Evolutionary conservation across 208 protist genomes (phyloP).

Genomic region (Histomonas meleagridis): DNA sequence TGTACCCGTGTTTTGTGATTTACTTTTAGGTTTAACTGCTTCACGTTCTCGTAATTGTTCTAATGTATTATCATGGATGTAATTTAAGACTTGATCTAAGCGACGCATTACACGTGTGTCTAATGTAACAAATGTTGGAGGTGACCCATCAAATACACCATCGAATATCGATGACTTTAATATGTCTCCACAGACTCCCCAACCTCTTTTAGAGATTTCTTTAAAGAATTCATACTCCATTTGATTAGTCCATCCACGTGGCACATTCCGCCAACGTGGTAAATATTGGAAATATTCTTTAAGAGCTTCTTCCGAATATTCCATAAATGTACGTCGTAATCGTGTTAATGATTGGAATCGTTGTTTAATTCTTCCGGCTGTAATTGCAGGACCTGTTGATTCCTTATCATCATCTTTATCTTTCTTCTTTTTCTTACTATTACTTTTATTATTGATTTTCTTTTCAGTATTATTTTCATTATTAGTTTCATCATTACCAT

Average conservation of each 20-base stretch:
- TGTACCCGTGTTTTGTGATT: not conserved
- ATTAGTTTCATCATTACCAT: not conserved
- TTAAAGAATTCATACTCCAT: constrained; percentile 11
- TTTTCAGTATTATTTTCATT: not conserved
- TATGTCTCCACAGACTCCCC: constrained; percentile 13
- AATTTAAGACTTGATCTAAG: not conserved
- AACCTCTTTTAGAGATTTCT: not conserved
- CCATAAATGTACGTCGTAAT: not conserved
- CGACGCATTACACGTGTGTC: not conserved
- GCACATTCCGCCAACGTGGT: not conserved
- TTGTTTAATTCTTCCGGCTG: not conserved
- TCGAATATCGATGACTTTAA: not conserved
- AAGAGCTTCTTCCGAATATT: not conserved
- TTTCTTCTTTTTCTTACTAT: not conserved
- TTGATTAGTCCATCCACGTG: not conserved
- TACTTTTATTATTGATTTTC: not conserved
- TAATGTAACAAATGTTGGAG: not conserved
- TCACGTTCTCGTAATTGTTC: not conserved
- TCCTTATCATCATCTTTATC: constrained; percentile 12
- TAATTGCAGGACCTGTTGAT: not conserved
- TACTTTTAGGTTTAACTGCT: not conserved
- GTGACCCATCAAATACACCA: not conserved
- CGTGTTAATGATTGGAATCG: not conserved
- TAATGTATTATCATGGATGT: not conserved
- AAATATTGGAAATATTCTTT: not conserved